Percentiles rank a stretch among this genome's conserved stretches.
Evolutionary conservation across 371 early-diverging fungal species (phyloP).

Genomic region (Rhizopus arrhizus): DNA sequence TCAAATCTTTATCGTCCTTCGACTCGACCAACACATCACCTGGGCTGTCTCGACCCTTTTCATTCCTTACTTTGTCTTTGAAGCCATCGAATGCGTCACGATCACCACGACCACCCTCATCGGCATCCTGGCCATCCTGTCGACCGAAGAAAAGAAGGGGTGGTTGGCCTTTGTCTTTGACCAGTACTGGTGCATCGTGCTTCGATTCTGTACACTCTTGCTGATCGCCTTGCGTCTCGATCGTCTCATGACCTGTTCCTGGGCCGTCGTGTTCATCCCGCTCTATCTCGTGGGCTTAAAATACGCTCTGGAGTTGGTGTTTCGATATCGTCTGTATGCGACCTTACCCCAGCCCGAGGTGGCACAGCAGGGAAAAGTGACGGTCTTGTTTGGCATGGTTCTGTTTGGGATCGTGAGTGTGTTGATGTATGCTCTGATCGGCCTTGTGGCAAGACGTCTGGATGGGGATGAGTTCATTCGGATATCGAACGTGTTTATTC

Average conservation of each 20-base stretch:
- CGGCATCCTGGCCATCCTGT: conserved; percentile 19
- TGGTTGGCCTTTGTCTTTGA: conserved; percentile 33
- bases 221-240: conserved; percentile 68
- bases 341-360: conserved; percentile 53
- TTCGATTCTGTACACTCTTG: conserved; percentile 60
- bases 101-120: conserved; percentile 29
- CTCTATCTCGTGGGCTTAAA: conserved; percentile 68
- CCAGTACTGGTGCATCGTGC: conserved; percentile 59
- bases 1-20: conserved; percentile 59
- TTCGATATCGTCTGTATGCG: conserved; percentile 52
- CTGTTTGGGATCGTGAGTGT: conserved; percentile 55
- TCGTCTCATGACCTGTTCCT: conserved; percentile 56
- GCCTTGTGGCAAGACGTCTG: conserved; percentile 68
- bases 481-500: conserved; percentile 72
- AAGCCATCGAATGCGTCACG: conserved; percentile 52
- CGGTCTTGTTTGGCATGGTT: conserved; percentile 52
- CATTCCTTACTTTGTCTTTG: conserved; percentile 74
- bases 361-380: conserved; percentile 56
- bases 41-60: conserved; percentile 68
- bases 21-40: conserved; percentile 42
- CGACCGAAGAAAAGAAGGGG: conserved; percentile 6
- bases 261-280: conserved; percentile 83
- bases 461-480: conserved; percentile 53
- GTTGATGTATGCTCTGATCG: conserved; percentile 72
- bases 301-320: conserved; percentile 54